These are phyloP conservation scores for Suillus subalutaceus DNA, from an alignment of 768 basidiomycete genomes.

Conservation along the genomic window DNA sequence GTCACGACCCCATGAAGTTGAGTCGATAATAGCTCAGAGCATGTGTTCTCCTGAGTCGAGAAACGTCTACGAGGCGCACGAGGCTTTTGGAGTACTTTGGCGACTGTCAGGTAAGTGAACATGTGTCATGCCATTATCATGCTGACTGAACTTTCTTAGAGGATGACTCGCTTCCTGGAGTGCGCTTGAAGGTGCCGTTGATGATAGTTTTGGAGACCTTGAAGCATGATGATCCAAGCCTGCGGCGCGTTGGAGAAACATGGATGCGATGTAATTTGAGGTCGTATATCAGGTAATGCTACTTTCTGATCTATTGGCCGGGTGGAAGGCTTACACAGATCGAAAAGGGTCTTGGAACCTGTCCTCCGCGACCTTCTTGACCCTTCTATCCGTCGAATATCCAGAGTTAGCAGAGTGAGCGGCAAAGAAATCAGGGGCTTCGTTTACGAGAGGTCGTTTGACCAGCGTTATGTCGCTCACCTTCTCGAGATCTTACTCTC, in stretches of 20 bases:
- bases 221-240: conserved; percentile 70
- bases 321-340: conserved; percentile 6
- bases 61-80: conserved; percentile 61
- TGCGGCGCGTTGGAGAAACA: conserved; percentile 85
- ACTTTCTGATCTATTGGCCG: not conserved
- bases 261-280: conserved; percentile 97
- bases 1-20: conserved; percentile 63
- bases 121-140: not conserved
- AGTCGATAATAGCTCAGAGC: conserved; percentile 75
- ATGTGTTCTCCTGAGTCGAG: conserved; percentile 58
- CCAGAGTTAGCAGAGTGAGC: conserved; percentile 53
- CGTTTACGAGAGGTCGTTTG: conserved; percentile 73
- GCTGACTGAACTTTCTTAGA: conserved; percentile 48
- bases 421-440: conserved; percentile 71
- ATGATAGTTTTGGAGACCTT: conserved; percentile 86
- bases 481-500: conserved; percentile 77
- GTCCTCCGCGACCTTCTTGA: conserved; percentile 78
- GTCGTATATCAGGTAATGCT: conserved; percentile 79
- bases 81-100: conserved; percentile 94
- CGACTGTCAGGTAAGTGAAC: conserved; percentile 69
- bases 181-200: conserved; percentile 82
- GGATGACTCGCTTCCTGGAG: conserved; percentile 80
- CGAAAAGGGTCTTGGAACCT: conserved; percentile 84
- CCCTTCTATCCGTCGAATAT: conserved; percentile 59
- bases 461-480: conserved; percentile 73